phyloP scores from a whole-genome alignment of 805 yeast species.

The Nadsonia fulvescens region DNA sequence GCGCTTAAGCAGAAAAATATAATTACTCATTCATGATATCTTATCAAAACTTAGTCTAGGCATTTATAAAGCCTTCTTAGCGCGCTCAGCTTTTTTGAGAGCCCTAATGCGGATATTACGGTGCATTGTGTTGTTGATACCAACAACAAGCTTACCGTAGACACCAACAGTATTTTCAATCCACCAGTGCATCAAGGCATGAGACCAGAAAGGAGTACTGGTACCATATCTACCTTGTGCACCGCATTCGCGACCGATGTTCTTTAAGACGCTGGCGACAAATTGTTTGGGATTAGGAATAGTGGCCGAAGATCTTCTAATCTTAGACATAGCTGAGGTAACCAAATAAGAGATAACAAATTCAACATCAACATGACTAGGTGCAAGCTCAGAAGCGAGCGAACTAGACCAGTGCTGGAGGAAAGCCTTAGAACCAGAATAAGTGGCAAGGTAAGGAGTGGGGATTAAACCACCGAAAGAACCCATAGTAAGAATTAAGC shows the following conservation, averaged over 20 bases:
- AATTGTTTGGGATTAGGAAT: slow-evolving; percentile 74
- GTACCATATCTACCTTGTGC: slow-evolving; percentile 84
- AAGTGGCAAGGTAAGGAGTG: slow-evolving; percentile 79
- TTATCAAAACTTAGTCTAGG: too few relatives aligned
- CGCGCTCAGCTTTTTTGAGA: slow-evolving; percentile 43
- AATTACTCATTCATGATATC: too few relatives aligned
- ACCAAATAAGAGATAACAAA: slow-evolving; percentile 75
- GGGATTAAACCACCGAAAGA: slow-evolving; percentile 92
- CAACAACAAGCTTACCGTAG: slow-evolving; percentile 50
- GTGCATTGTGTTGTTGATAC: slow-evolving; percentile 61
- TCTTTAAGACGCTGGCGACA: slow-evolving; percentile 51
- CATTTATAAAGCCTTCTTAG: slow-evolving; percentile 10
- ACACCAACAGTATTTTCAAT: slow-evolving; percentile 71
- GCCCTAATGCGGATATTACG: slow-evolving; percentile 67
- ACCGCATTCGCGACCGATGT: slow-evolving; percentile 70
- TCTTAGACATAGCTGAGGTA: slow-evolving; percentile 89
- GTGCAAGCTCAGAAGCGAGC: slow-evolving; percentile 64
- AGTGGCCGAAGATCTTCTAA: slow-evolving; percentile 51
- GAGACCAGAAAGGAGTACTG: slow-evolving; percentile 82
- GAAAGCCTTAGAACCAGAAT: slow-evolving; percentile 92
- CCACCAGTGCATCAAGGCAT: slow-evolving; percentile 74
- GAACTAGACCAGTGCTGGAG: slow-evolving; percentile 86
- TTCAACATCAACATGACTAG: slow-evolving; percentile 66
- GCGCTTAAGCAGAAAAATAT: too few relatives aligned
- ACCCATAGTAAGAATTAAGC: slow-evolving; percentile 84